These are phyloP conservation scores for Graphilbum sp. DNA, from an alignment of 2,329 filamentous ascomycete species.

Conservation along the genomic window DNA sequence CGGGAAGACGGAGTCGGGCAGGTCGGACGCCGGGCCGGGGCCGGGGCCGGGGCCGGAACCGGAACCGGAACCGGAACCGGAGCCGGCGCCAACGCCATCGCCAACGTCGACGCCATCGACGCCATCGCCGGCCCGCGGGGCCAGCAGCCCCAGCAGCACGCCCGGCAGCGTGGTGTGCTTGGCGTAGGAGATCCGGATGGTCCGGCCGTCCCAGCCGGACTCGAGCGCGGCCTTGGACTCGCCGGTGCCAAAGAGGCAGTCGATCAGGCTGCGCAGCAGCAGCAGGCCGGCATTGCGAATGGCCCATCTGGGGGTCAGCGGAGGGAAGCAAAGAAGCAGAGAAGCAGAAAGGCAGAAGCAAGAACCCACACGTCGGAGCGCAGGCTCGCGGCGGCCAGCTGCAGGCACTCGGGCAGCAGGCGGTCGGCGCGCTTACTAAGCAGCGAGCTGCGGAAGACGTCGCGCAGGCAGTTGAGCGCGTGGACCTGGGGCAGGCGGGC, in stretches of 20 bases:
- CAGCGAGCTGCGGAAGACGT: slow-evolving; percentile 72
- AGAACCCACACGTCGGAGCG: slow-evolving; percentile 54
- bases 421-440: slow-evolving; percentile 57
- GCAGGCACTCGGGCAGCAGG: slow-evolving; percentile 57
- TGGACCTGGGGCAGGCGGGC: slow-evolving; percentile 78
- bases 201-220: slow-evolving; percentile 46
- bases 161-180: slow-evolving; percentile 49
- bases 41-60: too few species aligned
- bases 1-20: slow-evolving; percentile 66
- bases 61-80: slow-evolving; percentile 18
- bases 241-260: slow-evolving; percentile 58
- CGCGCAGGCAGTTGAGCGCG: slow-evolving; percentile 83
- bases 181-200: slow-evolving; percentile 50
- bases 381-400: slow-evolving; percentile 65
- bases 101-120: neutral
- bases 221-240: slow-evolving; percentile 50
- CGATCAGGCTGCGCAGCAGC: slow-evolving; percentile 72
- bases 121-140: slow-evolving; percentile 11
- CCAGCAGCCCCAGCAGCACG: slow-evolving; percentile 46
- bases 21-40: too few species aligned
- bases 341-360: neutral
- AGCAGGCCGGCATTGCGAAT: slow-evolving; percentile 88
- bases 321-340: too few species aligned
- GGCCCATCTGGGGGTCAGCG: slow-evolving; percentile 56
- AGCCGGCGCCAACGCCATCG: neutral